A percentile compares a stretch with the other conserved stretches of the same genome.
Evolutionary conservation across 257 asterid genomes (phyloP).

Genomic region (Rhazya stricta): DNA sequence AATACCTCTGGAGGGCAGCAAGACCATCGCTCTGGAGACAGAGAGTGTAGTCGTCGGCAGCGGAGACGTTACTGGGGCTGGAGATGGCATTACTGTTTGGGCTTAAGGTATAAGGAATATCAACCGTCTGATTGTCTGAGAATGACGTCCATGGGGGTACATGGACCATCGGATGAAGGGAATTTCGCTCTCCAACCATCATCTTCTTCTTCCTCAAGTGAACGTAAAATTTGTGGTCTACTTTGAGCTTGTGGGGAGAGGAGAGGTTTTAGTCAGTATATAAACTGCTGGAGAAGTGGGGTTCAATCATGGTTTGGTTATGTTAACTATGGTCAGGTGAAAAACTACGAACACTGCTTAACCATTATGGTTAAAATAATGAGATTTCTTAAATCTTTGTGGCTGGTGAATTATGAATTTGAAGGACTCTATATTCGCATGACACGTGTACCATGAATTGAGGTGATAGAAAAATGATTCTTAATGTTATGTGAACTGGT

Average conservation of each 20-base stretch:
- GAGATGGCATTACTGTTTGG: slow-evolving; percentile 29
- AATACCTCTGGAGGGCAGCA: slow-evolving; percentile 41
- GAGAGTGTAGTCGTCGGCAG: slow-evolving; percentile 37
- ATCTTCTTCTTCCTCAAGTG: slow-evolving; percentile 11
- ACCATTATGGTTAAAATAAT: slow-evolving; percentile 29
- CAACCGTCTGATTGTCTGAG: slow-evolving; percentile 29
- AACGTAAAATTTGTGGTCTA: neutral
- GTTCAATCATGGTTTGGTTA: slow-evolving; percentile 35
- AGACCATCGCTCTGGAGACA: slow-evolving; percentile 33
- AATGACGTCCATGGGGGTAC: slow-evolving; percentile 56
- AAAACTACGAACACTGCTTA: slow-evolving; percentile 4
- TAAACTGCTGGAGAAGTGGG: slow-evolving; percentile 50
- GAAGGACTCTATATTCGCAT: neutral
- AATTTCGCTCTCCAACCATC: slow-evolving; percentile 51
- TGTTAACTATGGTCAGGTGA: slow-evolving; percentile 31
- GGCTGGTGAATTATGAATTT: neutral
- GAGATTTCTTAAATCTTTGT: slow-evolving; percentile 13
- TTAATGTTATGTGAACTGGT: neutral
- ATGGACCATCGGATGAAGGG: slow-evolving; percentile 29
- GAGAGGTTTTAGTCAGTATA: slow-evolving; percentile 29
- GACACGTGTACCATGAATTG: slow-evolving; percentile 30
- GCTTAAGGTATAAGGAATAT: slow-evolving; percentile 25
- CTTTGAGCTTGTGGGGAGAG: neutral
- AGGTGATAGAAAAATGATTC: neutral
- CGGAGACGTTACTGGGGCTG: slow-evolving; percentile 3